phyloP scores from a whole-genome alignment of 1,284 basidiomycete species.

The Trametes hirsuta region DNA sequence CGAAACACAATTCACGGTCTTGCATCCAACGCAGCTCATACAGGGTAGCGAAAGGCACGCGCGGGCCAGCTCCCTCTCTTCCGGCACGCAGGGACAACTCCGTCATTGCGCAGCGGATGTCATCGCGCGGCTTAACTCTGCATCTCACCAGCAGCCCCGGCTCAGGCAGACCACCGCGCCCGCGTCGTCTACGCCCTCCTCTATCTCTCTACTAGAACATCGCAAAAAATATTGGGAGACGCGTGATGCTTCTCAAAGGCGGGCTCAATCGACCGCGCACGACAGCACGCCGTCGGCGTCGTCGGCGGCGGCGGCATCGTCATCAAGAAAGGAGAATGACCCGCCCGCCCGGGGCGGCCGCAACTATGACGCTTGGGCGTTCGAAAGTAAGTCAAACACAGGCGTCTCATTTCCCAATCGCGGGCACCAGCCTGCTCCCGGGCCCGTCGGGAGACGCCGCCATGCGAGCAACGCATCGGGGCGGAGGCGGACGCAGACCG shows the following conservation, averaged over 20 bases:
- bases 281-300: background rate
- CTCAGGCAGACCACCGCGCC: slow-evolving; percentile 3
- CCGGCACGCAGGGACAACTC: background rate
- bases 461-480: background rate
- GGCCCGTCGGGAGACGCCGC: too few species aligned
- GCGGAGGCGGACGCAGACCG: background rate
- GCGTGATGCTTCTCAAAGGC: background rate
- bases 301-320: background rate
- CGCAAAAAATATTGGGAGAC: background rate
- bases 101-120: background rate
- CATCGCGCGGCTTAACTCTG: too few species aligned
- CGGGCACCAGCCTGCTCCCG: slow-evolving; percentile 2
- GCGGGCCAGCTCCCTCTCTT: background rate
- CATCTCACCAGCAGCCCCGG: background rate
- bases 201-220: background rate
- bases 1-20: too few species aligned
- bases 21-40: too few species aligned
- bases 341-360: background rate
- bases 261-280: background rate
- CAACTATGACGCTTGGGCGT: background rate
- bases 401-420: background rate
- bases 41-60: too few species aligned
- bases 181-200: background rate
- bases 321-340: background rate
- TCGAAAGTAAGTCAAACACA: background rate